These are phyloP conservation scores for Zygosaccharomyces bailii DNA, from an alignment of 805 yeast species.

Conservation along the genomic window DNA sequence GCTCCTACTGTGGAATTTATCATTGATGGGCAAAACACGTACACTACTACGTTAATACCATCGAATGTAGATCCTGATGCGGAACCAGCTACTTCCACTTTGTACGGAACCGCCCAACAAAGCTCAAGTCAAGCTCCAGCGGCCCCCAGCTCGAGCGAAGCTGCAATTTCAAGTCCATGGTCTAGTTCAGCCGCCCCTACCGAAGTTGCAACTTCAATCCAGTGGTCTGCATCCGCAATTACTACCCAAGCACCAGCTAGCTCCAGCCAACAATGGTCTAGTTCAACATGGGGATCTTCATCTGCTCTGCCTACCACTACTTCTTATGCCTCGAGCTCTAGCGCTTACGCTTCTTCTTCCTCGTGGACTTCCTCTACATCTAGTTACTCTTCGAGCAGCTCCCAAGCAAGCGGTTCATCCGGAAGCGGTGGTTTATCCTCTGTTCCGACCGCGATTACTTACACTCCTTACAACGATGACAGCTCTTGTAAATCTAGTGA, in stretches of 20 bases:
- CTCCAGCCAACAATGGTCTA: constrained; percentile 5
- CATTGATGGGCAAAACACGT: constrained; percentile 38
- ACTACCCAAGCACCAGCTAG: constrained; percentile 11
- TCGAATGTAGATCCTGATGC: constrained; percentile 36
- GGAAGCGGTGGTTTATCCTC: constrained; percentile 31
- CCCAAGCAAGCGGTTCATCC: constrained; percentile 27
- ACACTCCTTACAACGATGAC: constrained; percentile 73
- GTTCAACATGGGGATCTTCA: constrained; percentile 1
- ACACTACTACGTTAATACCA: constrained; percentile 38
- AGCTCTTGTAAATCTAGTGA: constrained; percentile 61
- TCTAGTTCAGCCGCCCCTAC: constrained; percentile 11
- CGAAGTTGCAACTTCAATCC: constrained; percentile 17
- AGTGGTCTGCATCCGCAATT: constrained; percentile 9
- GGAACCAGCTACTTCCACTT: constrained; percentile 35
- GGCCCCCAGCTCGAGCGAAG: constrained; percentile 1
- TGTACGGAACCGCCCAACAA: constrained; percentile 12
- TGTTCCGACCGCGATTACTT: constrained; percentile 59
- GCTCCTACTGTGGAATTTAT: constrained; percentile 43
- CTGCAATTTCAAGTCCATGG: constrained; percentile 14
- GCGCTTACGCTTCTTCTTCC: constrained; percentile 9
- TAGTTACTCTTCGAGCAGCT: constrained; percentile 24
- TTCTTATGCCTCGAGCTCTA: constrained; percentile 3
- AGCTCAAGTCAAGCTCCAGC: constrained; percentile 4
- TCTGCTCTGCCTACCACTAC: neutral
- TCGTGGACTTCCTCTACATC: constrained; percentile 16